A percentile compares a stretch with the other conserved stretches of the same genome.
These are phyloP conservation scores for Eucalyptus regnans DNA, from an alignment of 345 rosid genomes.

Conservation along the genomic window DNA sequence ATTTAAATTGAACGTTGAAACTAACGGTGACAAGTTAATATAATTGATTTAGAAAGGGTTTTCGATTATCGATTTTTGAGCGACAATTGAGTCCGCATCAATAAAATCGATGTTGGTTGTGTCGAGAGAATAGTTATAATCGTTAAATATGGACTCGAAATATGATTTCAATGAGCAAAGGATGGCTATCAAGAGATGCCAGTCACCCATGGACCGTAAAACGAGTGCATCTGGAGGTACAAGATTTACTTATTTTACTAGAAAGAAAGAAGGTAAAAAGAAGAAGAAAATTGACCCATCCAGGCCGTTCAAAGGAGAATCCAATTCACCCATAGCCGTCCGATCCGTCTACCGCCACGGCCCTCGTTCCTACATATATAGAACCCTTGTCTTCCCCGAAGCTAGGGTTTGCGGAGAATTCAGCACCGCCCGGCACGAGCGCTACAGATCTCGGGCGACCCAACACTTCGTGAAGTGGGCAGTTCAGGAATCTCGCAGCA, in stretches of 20 bases:
- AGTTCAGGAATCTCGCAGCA: background rate
- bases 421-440: background rate
- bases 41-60: fast-evolving
- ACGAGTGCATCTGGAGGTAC: fast-evolving
- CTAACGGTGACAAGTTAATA: fast-evolving
- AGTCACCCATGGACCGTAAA: too few species aligned
- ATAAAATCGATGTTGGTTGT: background rate
- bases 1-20: fast-evolving
- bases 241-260: too few species aligned
- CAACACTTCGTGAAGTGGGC: background rate
- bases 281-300: background rate
- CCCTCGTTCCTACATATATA: background rate
- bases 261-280: background rate
- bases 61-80: fast-evolving
- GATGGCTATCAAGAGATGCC: fast-evolving
- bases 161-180: too few species aligned
- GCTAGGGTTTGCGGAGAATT: background rate
- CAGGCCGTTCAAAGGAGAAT: background rate
- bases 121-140: fast-evolving
- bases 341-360: background rate
- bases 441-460: background rate
- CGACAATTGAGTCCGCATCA: fast-evolving
- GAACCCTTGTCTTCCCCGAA: background rate
- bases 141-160: too few species aligned
- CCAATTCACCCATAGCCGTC: background rate